Percentiles rank a stretch among this genome's conserved stretches.
These are phyloP conservation scores for Irineochytrium annulatum DNA, from an alignment of 192 early-diverging fungal species.

Conservation along the genomic window DNA sequence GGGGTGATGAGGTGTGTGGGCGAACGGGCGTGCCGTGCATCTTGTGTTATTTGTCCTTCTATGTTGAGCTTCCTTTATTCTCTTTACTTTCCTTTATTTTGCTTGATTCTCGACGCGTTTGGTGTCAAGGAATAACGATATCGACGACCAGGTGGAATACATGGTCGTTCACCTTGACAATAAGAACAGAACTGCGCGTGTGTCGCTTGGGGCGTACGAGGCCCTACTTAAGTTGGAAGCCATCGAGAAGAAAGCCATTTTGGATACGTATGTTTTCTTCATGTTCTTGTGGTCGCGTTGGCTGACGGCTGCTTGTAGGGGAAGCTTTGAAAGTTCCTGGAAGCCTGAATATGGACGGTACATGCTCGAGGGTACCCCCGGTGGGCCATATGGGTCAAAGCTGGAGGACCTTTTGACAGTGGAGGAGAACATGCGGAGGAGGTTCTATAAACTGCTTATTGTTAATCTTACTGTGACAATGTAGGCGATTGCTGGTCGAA, in stretches of 20 bases:
- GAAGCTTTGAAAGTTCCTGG: slow-evolving; percentile 72
- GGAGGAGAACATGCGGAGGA: slow-evolving; percentile 78
- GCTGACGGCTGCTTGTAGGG: slow-evolving; percentile 25
- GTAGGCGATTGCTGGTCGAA: slow-evolving; percentile 66
- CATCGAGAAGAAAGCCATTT: slow-evolving; percentile 61
- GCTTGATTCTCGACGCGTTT: too few species aligned
- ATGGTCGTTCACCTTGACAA: slow-evolving; percentile 82
- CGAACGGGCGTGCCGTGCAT: neutral
- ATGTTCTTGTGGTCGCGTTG: neutral
- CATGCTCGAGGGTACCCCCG: slow-evolving; percentile 97
- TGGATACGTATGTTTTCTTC: slow-evolving; percentile 28
- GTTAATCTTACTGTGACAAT: slow-evolving; percentile 2
- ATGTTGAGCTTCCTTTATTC: neutral
- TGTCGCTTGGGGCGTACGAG: slow-evolving; percentile 78
- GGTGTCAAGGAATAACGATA: neutral
- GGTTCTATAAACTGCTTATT: slow-evolving; percentile 27
- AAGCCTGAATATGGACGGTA: slow-evolving; percentile 94
- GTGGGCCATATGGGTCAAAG: slow-evolving; percentile 80
- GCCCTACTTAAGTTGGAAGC: slow-evolving; percentile 67
- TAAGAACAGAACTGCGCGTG: slow-evolving; percentile 59
- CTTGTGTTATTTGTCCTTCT: neutral
- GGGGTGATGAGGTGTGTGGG: slow-evolving; percentile 97
- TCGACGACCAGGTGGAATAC: slow-evolving; percentile 80
- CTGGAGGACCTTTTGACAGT: slow-evolving; percentile 76
- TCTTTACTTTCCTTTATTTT: neutral